Percentiles rank a stretch among this genome's conserved stretches.
Evolutionary conservation across 352 stramenopile genomes (phyloP).

Genomic region (Globisporangium cylindrosporum): DNA sequence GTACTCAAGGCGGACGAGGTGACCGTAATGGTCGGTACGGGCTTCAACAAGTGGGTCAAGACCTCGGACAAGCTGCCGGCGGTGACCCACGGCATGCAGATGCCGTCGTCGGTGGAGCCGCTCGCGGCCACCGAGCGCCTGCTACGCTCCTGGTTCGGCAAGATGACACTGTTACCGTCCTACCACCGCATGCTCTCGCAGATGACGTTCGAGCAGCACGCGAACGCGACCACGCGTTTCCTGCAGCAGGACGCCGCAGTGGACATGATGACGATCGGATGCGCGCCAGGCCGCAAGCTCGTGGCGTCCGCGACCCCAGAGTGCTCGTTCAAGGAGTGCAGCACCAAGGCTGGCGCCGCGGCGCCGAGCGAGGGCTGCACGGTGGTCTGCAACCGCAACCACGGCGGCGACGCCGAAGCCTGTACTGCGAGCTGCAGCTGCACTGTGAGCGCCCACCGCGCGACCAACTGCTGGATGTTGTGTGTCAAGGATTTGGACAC

Average conservation of each 20-base stretch:
- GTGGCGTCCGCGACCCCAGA: conserved; percentile 29
- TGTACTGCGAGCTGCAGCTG: conserved; percentile 32
- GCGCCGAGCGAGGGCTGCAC: conserved; percentile 28
- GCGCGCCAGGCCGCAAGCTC: conserved; percentile 35
- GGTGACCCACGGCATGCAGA: conserved; percentile 59
- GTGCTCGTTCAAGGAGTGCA: conserved; percentile 33
- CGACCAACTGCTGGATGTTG: conserved; percentile 50
- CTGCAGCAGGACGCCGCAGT: conserved; percentile 22
- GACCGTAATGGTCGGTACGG: conserved; percentile 59
- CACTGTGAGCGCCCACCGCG: conserved; percentile 21
- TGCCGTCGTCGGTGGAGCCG: conserved; percentile 32
- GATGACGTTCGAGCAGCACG: conserved; percentile 45
- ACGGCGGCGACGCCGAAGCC: conserved; percentile 21
- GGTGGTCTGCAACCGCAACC: conserved; percentile 39
- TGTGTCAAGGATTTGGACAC: conserved; percentile 44
- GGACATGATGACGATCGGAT: conserved; percentile 36
- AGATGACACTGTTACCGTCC: conserved; percentile 57
- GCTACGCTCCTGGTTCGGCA: conserved; percentile 54
- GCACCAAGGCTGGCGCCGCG: conserved; percentile 22
- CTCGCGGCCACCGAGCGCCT: conserved; percentile 27
- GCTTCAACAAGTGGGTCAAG: conserved; percentile 48
- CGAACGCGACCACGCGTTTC: conserved; percentile 33
- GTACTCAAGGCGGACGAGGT: conserved; percentile 51
- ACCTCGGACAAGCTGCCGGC: conserved; percentile 42
- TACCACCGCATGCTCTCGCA: conserved; percentile 51